A percentile compares a stretch with the other conserved stretches of the same genome.
These are phyloP conservation scores for Acacia crassicarpa DNA, from an alignment of 306 rosid species.

Conservation along the genomic window DNA sequence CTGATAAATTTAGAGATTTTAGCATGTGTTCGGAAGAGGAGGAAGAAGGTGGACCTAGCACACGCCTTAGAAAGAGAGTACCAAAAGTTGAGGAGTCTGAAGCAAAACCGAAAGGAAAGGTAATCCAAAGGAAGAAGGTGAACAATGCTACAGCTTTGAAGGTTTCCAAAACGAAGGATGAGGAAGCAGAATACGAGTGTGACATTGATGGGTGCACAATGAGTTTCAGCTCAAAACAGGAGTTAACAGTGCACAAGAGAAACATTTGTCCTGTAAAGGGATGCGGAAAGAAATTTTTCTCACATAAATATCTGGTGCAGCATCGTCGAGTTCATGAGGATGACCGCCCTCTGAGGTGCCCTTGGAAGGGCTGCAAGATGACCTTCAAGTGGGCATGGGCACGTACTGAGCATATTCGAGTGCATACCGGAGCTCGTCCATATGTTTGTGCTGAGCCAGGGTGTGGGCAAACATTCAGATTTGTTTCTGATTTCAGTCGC, in stretches of 20 bases:
- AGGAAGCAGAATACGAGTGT: slow-evolving; percentile 66
- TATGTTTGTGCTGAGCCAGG: slow-evolving; percentile 84
- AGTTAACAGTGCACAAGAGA: slow-evolving; percentile 72
- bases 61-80: slow-evolving; percentile 82
- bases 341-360: slow-evolving; percentile 93
- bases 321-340: slow-evolving; percentile 93
- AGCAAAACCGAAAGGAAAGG: slow-evolving; percentile 56
- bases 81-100: slow-evolving; percentile 51
- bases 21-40: slow-evolving; percentile 56
- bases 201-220: slow-evolving; percentile 93
- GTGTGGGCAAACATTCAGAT: slow-evolving; percentile 94
- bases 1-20: slow-evolving; percentile 37
- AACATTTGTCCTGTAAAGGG: slow-evolving; percentile 93
- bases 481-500: slow-evolving; percentile 97
- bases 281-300: slow-evolving; percentile 98
- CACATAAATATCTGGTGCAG: slow-evolving; percentile 97
- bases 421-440: slow-evolving; percentile 96
- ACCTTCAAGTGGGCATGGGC: slow-evolving; percentile 99
- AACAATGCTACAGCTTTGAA: slow-evolving; percentile 57
- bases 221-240: slow-evolving; percentile 79
- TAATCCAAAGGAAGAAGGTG: slow-evolving; percentile 56
- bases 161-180: slow-evolving; percentile 55
- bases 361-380: slow-evolving; percentile 99
- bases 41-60: slow-evolving; percentile 83
- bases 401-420: slow-evolving; percentile 94